Evolutionary conservation across 441 rosid species (phyloP), one percentile per base, ranked within the genome.

Genomic region (Populus hybrid): DNA sequence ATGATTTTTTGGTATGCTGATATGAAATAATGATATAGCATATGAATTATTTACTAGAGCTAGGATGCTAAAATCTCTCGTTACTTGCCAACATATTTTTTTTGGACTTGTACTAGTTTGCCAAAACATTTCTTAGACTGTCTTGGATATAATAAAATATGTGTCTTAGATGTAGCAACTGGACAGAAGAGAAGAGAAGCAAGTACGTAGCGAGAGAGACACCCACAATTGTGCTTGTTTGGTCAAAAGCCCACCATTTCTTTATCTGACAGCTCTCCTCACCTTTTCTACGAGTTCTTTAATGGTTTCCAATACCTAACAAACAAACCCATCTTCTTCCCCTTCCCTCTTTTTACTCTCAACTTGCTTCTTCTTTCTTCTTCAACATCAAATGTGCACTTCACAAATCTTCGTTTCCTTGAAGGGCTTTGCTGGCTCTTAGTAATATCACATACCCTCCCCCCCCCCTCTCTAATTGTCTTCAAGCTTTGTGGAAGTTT

Each of bases 381-480:
- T 23, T 7, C 63, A 45, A 23, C 4, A 9, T 1, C 6, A 71
- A 3, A 24, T 71, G 74, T 64, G 10, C 50, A 6, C 33, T 24
- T 14, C 56, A 3, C 71, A 14, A 61, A 20, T 78, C 56, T 80
- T 80, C 74, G 70, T 67, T 76, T 74, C 66, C 64, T 65, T 59
- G 3, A 68, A 71, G 78, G 71, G 28, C 64, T 77, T 73, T 76
- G 21, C 67, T 77, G 59, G 70, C 40, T 81, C 80, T 76, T 75
- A 21, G 65, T 66, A 72, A 72, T 67, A 8, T 72, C 10, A 28
- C n/a, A 45, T 18, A 7, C 24, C n/a, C 2, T 29, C 29, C 10
- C 7, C 53, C 53, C 3, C 2, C 28, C 18, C 9, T 29, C 36
- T 10, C 26, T 31, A 26, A n/a, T 8, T 61, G 28, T 61, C 65